These are phyloP conservation scores for Globisporangium iwayamae DNA, from an alignment of 352 stramenopile genomes.

Conservation along the genomic window DNA sequence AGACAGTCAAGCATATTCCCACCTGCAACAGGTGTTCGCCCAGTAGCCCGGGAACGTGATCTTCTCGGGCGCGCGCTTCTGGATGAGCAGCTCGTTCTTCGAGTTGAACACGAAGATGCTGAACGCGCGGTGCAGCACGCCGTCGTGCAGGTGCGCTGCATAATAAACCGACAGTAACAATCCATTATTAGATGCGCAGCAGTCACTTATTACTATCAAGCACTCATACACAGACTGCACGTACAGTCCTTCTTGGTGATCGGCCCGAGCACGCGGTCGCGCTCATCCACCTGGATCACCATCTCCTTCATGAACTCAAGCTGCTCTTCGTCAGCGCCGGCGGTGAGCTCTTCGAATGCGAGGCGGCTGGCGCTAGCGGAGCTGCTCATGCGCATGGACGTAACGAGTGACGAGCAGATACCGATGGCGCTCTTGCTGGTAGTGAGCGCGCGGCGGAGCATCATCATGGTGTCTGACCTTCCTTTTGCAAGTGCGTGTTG, in stretches of 20 bases:
- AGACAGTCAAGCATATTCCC: neutral
- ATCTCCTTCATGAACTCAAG: slow-evolving; percentile 90
- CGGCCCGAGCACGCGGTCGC: slow-evolving; percentile 73
- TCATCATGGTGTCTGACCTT: neutral
- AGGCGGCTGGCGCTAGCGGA: slow-evolving; percentile 19
- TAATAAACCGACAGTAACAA: neutral
- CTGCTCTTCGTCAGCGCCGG: slow-evolving; percentile 70
- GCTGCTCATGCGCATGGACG: slow-evolving; percentile 14
- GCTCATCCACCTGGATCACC: slow-evolving; percentile 86
- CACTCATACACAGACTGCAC: neutral
- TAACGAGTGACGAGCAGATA: slow-evolving; percentile 2
- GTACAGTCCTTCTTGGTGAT: slow-evolving; percentile 86
- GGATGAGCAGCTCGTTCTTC: slow-evolving; percentile 81
- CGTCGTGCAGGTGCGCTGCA: slow-evolving; percentile 70
- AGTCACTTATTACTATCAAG: neutral
- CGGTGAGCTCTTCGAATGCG: slow-evolving; percentile 64
- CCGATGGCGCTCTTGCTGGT: slow-evolving; percentile 11
- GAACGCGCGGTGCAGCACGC: slow-evolving; percentile 80
- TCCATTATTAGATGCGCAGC: neutral
- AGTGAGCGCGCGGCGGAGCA: slow-evolving; percentile 12
- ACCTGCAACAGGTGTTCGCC: slow-evolving; percentile 99
- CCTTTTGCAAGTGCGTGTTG: neutral
- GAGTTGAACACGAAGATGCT: slow-evolving; percentile 87
- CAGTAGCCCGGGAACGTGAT: slow-evolving; percentile 99
- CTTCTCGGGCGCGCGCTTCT: slow-evolving; percentile 94